Evolutionary conservation across 176 grass and related monocot species (phyloP), one percentile per base, ranked within the genome.

Genomic region (Oryza longistaminata): DNA sequence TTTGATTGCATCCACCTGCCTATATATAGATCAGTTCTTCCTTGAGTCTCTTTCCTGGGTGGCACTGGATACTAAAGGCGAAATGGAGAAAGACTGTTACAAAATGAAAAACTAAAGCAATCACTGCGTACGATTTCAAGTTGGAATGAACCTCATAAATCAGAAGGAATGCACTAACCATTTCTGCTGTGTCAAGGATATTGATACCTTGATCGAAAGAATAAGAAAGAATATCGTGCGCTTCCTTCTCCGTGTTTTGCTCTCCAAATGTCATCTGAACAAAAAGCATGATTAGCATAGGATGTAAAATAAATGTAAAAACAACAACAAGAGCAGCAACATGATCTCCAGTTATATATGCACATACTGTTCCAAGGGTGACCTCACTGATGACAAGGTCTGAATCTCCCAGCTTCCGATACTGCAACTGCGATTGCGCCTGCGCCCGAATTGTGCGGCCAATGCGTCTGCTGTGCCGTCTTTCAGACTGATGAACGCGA

Each of bases 1-100:
- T 90, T 97, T 1, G 90, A 93, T 79, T 93, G 90, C 92, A 97
- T 90, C 95, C 95, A 97, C 66, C 71, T 93, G 83, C 92, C 88
- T 72, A 94, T 82, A 87, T 97, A 97, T 5, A 81, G 71, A 82
- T 97, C 95, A 21, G 95, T 94, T 19, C 88, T 90, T 69, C 95
- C 95, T 82, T 97, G 92, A 89, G 95, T 94, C 49, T 97, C 95
- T 75, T 91, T 85, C 1, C 81, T 91, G 19, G 24, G 9, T 71
- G 89, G 92, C 33, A 97, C 80, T 50, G 92, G 95, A 64, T 97
- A 97, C 95, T 97, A 64, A 68, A 88, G 24, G 10, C 55, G 34
- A 34, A 77, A 52, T 71, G 19, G 60, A 24, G 69, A 85, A 42
- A 25, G 16, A 53, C 49, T 25, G 11, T 34, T 9, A 12, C 3